Evolutionary conservation across 306 rosid species (phyloP), one percentile per base, ranked within the genome.

Genomic region (Citrullus colocynthis): DNA sequence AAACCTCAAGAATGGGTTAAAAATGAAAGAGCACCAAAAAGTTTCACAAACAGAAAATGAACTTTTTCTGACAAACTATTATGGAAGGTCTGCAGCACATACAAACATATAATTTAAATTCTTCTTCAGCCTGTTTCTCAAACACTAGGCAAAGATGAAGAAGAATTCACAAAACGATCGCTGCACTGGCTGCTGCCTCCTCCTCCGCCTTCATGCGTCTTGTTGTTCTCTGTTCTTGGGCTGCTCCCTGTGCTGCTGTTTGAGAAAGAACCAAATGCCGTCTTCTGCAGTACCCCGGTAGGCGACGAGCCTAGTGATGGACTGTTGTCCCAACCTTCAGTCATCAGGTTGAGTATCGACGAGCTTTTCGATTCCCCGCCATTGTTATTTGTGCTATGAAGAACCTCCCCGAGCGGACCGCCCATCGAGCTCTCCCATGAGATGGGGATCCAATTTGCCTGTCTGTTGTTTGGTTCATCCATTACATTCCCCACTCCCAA

Each of bases 201-300:
- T 82, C 88, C 85, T 6, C 83, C 88, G n/a, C 93, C 93, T 81
- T 88, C 92, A 76, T 80, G 88, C 7, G 84, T 82, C 75, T 76
- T 91, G 58, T 86, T 87, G 64, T 85, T 88, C 67, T 91, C 97
- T 3, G 96, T 88, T 62, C 96, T 82, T 5, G 99, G 99, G 83
- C 97, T 91, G 79, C 98, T 92, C 30, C 97, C 99, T 17, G 96
- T 89, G 49, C 97, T 96, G 87, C 99, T 91, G 82, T 91, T 91
- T 0, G 98, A 90, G 39, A 89, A 87, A 8, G 97, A 96, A 8
- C 92, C 96, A 52, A 92, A 91, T 7, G 89, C 82, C 0, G 96
- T 87, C 76, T 88, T 92, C 80, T 91, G 98, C 42, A 96, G 71
- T 11, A 96, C 97, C 51, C 97, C 99, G 0, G 93, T 92, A 0